Base-by-base conservation (phyloP, 495 filamentous ascomycete species). In the Podospora fimiseda region DNA sequence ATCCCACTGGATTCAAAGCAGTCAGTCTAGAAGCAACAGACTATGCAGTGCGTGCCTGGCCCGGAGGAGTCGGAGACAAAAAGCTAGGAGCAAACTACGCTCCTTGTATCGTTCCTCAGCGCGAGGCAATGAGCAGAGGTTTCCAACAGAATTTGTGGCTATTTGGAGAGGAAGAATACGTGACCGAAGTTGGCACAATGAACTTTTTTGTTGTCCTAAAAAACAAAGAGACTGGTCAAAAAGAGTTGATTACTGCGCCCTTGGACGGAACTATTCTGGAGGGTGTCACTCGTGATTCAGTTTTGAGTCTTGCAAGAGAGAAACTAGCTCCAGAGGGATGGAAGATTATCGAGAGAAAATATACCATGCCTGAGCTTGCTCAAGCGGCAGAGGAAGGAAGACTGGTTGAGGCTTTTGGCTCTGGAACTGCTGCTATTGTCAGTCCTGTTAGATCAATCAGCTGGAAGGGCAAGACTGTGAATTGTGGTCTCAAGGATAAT, bases 101-200 rank as follows among this genome's bases (percentile, higher is more conserved):
- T 14, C 92, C 94, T 1, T 96, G 92, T 69, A 90, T 98, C 56
- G 72, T 95, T 20, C 93, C 94, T 9, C 94, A 97, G 72, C 78
- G 90, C 51, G 78, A 96, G 67, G 93, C 93, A 15, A 90, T 92
- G 22, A 82, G 79, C 55, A 79, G 89, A 15, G 93, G 93, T 27
- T 96, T 88, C 79, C 92, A 98, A 70, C 93, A 98, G 78, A 97
- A 97, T 69, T 76, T 98, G 47, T 98, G 93, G 93, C 74, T 98
- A 27, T 97, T 97, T 62, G 89, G 88, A 27, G 84, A 92, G 55
- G 90, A 97, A 71, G 89, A 96, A 58, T 94, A 82, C 61, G 83
- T 95, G 33, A 98, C 94, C 27, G 93, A 98, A 71, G 93, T 93
- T 27, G 93, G 93, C 50, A 96, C 94, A 27, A 98, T 97, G 93